Percentiles rank a stretch among this genome's conserved stretches.
Conservation (phyloP, 1,139 yeast species). For the Yamadazyma conglobata region DNA sequence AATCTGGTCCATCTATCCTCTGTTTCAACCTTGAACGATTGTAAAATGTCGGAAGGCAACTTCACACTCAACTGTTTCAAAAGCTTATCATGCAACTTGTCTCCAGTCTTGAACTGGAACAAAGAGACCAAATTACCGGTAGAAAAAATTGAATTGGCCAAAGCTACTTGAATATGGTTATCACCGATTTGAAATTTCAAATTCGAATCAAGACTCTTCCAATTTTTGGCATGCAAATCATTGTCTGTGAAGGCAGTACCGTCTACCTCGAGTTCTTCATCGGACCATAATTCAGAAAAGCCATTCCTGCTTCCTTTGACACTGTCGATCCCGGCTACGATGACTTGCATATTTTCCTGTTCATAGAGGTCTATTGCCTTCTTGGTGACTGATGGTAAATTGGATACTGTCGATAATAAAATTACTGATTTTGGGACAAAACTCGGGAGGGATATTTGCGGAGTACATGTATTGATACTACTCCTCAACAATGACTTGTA, state of each 20-base stretch:
- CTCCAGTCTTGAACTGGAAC: constrained; percentile 29
- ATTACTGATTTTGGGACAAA: constrained; percentile 24
- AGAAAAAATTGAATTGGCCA: constrained; percentile 42
- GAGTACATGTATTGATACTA: constrained; percentile 19
- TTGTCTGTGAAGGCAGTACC: constrained; percentile 24
- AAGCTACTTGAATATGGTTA: constrained; percentile 19
- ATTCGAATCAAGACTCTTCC: constrained; percentile 32
- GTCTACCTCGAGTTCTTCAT: constrained; percentile 20
- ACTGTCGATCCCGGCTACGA: constrained; percentile 50
- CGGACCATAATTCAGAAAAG: constrained; percentile 48
- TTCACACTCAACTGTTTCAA: constrained; percentile 26
- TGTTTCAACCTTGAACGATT: constrained; percentile 3
- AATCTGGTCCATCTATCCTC: constrained; percentile 34
- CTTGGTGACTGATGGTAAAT: constrained; percentile 32
- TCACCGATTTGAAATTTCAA: constrained; percentile 21
- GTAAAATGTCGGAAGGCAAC: constrained; percentile 19
- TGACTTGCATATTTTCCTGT: constrained; percentile 31
- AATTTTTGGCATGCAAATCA: constrained; percentile 23
- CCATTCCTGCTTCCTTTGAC: constrained; percentile 43
- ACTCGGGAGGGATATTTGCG: constrained; percentile 12
- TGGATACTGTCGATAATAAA: constrained; percentile 43
- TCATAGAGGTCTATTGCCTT: constrained; percentile 28
- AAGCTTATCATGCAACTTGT: constrained; percentile 15
- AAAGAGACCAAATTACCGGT: constrained; percentile 37
- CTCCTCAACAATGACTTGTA: constrained; percentile 12